Evolutionary conservation across 1,139 yeast species (phyloP).

Genomic region (Protomyces gravidus): DNA sequence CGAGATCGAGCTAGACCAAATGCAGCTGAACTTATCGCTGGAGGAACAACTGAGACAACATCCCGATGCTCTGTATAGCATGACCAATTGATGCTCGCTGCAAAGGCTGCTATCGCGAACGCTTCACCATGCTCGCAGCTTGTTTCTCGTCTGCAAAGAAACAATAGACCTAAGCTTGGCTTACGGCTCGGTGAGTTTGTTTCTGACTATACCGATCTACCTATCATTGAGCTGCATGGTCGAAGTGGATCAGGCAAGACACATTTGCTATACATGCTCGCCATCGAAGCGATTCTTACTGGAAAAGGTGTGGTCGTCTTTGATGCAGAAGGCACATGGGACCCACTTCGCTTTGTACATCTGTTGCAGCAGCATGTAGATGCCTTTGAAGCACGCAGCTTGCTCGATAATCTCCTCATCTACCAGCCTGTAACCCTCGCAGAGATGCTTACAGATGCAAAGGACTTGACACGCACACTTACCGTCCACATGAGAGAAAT

Average conservation of each 20-base stretch:
- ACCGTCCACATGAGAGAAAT: conserved; percentile 1
- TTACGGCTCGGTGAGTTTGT: neutral
- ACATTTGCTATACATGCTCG: conserved; percentile 27
- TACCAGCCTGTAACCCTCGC: conserved; percentile 22
- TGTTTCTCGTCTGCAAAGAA: too few species aligned
- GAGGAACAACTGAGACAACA: too few species aligned
- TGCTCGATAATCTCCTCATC: conserved; percentile 13
- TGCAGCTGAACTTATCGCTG: too few species aligned
- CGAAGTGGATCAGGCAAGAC: conserved; percentile 30
- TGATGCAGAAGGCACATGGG: conserved; percentile 28
- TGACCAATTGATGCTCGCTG: neutral
- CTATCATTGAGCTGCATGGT: conserved; percentile 20
- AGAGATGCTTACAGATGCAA: conserved; percentile 17
- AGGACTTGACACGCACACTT: neutral
- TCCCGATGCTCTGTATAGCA: too few species aligned
- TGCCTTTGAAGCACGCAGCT: neutral
- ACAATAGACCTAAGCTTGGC: neutral
- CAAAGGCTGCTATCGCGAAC: neutral
- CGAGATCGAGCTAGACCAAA: too few species aligned
- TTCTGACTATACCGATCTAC: neutral
- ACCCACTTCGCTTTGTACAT: conserved; percentile 9
- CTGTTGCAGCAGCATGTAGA: conserved; percentile 5
- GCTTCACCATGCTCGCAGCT: neutral
- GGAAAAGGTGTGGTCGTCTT: conserved; percentile 21
- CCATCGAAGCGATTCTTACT: conserved; percentile 17